phyloP scores from a whole-genome alignment of 148 eudicot genomes.

The Pouteria glomerata region DNA sequence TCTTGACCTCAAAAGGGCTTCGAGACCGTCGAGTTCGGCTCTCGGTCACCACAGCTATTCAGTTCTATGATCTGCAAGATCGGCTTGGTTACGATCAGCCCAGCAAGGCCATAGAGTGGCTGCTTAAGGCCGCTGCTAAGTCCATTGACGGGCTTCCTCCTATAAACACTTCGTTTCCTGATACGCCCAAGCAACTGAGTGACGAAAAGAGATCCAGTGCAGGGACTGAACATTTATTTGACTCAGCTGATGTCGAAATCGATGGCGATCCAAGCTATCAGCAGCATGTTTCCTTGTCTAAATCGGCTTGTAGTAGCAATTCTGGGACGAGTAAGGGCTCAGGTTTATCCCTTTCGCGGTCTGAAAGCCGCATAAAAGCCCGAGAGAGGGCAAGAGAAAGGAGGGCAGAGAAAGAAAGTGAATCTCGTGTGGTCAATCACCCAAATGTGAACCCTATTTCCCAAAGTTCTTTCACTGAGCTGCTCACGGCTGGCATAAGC shows the following conservation, averaged over 20 bases:
- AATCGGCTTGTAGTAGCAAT: constrained; percentile 63
- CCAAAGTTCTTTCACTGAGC: constrained; percentile 75
- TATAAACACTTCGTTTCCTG: constrained; percentile 40
- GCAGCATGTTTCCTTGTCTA: constrained; percentile 32
- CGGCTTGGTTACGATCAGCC: constrained; percentile 83
- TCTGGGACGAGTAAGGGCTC: constrained; percentile 91
- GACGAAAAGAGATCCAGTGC: constrained; percentile 34
- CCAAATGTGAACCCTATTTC: constrained; percentile 32
- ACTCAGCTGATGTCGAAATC: constrained; percentile 27
- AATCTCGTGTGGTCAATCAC: not conserved
- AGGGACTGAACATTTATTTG: constrained; percentile 15
- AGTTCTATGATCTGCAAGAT: constrained; percentile 87
- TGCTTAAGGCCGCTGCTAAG: constrained; percentile 63
- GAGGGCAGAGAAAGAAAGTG: constrained; percentile 54
- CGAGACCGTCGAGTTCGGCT: constrained; percentile 77
- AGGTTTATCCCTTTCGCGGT: constrained; percentile 56
- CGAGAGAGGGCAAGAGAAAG: constrained; percentile 78
- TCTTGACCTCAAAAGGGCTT: constrained; percentile 74
- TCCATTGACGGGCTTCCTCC: constrained; percentile 72
- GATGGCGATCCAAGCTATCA: constrained; percentile 21
- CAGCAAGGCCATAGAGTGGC: constrained; percentile 94
- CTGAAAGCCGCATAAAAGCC: constrained; percentile 68
- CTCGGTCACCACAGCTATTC: constrained; percentile 80
- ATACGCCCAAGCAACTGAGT: constrained; percentile 44
- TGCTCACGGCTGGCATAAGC: constrained; percentile 49